Base-by-base conservation (phyloP, 2,329 filamentous ascomycete genomes). In the Juglanconis juglandina region DNA sequence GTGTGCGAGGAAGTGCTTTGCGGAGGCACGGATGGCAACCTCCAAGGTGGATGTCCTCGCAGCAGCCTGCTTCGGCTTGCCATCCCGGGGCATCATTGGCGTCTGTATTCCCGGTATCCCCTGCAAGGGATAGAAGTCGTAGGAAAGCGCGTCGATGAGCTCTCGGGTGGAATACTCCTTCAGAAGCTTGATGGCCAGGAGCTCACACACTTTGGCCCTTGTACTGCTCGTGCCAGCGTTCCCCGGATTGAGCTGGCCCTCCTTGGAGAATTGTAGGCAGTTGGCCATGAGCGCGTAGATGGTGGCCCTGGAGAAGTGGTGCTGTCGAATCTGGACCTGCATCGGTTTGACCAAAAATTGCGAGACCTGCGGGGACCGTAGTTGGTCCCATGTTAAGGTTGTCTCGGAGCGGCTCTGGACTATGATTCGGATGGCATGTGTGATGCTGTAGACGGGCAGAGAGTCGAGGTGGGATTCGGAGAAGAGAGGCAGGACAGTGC, bases 321-420 rank as follows among this genome's bases (percentile, higher is more conserved):
- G 86, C 14, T 85, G 81, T 63, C 89, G 87, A 64, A 97, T 93
- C 72, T 94, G 89, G 71, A 95, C 90, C 74, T 95, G 92, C 79
- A 97, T 95, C 2, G 94, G 94, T 78, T 97, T 97, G 71, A 97
- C 85, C 41, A 98, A 83, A 72, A 98, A 98, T 71, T 96, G 93
- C 14, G 92, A 96, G 59, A 98, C 89, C 72, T 98, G 94, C 3
- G 94, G 94, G n/a, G 92, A 96, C 65, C 93, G 87, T 64, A 98
- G 81, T 73, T 98, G 94, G 65, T 98, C 94, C 93, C 93, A 98
- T 14, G 92, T 89, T 54, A 98, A 78, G 0, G 92, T 94, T 1
- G 93, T 97, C 77, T 98, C 94, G 74, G 92, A 96, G 70, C 90
- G 87, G 61, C 91, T 83, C 66, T 91, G 85, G 62, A 98, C 87